phyloP scores from a whole-genome alignment of 345 rosid species.

The Tarenaya hassleriana region DNA sequence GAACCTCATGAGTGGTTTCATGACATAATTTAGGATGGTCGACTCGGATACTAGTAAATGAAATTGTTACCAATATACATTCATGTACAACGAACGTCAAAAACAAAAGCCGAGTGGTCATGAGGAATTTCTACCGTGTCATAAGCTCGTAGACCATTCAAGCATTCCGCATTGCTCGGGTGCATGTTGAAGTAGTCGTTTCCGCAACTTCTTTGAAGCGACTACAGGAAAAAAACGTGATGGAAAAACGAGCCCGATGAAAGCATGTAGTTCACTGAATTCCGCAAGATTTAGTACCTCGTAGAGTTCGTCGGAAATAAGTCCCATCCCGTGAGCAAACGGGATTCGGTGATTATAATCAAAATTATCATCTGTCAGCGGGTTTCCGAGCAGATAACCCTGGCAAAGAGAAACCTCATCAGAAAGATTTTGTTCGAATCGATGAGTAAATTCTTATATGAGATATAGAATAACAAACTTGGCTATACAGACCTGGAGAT shows the following conservation, averaged over 20 bases:
- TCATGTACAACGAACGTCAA: too few relatives aligned
- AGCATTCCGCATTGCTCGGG: conserved; percentile 27
- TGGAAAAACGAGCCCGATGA: too few relatives aligned
- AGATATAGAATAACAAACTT: background rate
- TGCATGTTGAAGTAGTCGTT: conserved; percentile 22
- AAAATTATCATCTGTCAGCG: background rate
- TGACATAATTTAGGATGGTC: too few relatives aligned
- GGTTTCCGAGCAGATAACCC: conserved; percentile 32
- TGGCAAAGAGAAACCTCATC: background rate
- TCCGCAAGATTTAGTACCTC: conserved; percentile 6
- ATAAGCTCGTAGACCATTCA: conserved; percentile 13
- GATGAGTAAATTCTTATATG: too few relatives aligned
- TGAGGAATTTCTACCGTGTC: conserved; percentile 7
- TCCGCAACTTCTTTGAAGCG: conserved; percentile 22
- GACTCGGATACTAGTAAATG: too few relatives aligned
- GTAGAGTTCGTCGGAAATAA: conserved; percentile 26
- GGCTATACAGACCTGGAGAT: conserved; percentile 43
- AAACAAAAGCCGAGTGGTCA: background rate
- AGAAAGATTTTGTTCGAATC: background rate
- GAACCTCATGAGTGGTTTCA: background rate
- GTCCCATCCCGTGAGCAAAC: conserved; percentile 28
- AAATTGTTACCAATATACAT: background rate
- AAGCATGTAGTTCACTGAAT: too few relatives aligned
- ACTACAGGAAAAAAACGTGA: conserved; percentile 14
- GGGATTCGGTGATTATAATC: conserved; percentile 3